phyloP scores from a whole-genome alignment of 495 filamentous ascomycete genomes.

The Aspergillus carlsbadensis region DNA sequence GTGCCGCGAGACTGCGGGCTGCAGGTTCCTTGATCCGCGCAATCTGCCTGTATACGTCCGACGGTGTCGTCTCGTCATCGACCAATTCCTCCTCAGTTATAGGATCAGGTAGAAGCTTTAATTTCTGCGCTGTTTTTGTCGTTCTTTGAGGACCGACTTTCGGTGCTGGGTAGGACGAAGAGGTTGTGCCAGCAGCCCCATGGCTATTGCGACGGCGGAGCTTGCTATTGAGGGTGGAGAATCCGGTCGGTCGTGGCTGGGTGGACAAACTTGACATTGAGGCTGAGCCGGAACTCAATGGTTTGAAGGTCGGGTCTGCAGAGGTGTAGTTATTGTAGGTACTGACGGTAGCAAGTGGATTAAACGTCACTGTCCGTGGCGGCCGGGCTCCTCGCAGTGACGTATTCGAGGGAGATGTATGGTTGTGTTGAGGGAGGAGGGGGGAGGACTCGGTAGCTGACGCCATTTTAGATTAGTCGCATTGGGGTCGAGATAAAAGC shows the following conservation, averaged over 20 bases:
- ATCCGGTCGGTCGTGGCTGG: slow-evolving; percentile 41
- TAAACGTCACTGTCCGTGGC: slow-evolving; percentile 68
- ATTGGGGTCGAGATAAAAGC: slow-evolving; percentile 2
- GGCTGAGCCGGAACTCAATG: slow-evolving; percentile 39
- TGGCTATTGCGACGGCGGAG: slow-evolving; percentile 83
- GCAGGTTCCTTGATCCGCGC: slow-evolving; percentile 96
- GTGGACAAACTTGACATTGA: slow-evolving; percentile 34
- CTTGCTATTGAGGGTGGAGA: slow-evolving; percentile 82
- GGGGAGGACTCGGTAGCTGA: slow-evolving; percentile 47
- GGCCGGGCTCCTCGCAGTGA: slow-evolving; percentile 42
- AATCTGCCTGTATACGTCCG: slow-evolving; percentile 95
- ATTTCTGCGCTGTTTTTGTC: slow-evolving; percentile 91
- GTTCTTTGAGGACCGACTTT: slow-evolving; percentile 96
- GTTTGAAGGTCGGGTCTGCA: slow-evolving; percentile 44
- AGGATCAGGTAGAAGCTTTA: slow-evolving; percentile 90
- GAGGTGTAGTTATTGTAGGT: slow-evolving; percentile 49
- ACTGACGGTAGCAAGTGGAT: slow-evolving; percentile 61
- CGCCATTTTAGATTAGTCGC: slow-evolving; percentile 30
- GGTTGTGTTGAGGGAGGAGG: slow-evolving; percentile 44
- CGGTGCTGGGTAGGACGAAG: slow-evolving; percentile 46
- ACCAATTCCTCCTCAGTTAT: slow-evolving; percentile 63
- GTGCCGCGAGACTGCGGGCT: slow-evolving; percentile 86
- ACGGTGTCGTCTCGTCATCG: slow-evolving; percentile 79
- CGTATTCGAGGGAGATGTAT: slow-evolving; percentile 32
- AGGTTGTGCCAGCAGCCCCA: slow-evolving; percentile 55